These are phyloP conservation scores for Verticillium alfalfae DNA, from an alignment of 2,329 filamentous ascomycete species.

Conservation along the genomic window DNA sequence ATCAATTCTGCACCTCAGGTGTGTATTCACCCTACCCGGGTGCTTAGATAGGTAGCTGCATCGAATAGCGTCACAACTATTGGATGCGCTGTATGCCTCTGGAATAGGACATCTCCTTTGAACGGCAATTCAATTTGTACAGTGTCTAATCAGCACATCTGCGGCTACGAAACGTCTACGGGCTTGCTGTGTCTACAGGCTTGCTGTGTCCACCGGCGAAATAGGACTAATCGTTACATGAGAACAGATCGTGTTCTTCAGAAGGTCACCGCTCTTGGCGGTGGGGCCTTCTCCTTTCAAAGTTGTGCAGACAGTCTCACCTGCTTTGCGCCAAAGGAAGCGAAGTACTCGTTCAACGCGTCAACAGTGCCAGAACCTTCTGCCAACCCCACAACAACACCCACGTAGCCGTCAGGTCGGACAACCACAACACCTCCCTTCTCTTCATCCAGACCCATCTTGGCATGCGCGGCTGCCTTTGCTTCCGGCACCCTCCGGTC, in stretches of 20 bases:
- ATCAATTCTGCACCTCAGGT: no score
- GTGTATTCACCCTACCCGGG: no score
- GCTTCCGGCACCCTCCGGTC: conserved; percentile 66
- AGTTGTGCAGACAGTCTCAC: conserved; percentile 32
- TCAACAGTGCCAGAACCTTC: conserved; percentile 77
- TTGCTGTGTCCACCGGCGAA: neutral
- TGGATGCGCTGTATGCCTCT: no score
- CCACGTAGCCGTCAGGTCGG: conserved; percentile 82
- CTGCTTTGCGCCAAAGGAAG: conserved; percentile 61
- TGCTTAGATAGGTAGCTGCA: no score
- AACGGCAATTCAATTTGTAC: no score
- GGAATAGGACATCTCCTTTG: no score
- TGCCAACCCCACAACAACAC: conserved; percentile 65
- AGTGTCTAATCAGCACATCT: no score
- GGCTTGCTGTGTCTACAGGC: no score
- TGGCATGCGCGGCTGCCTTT: conserved; percentile 72
- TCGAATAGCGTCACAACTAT: no score
- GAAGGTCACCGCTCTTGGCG: neutral
- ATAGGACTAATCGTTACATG: neutral
- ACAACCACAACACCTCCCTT: conserved; percentile 77
- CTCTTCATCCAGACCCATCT: conserved; percentile 74
- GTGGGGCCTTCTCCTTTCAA: conserved; percentile 13
- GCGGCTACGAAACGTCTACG: no score
- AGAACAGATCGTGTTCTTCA: neutral
- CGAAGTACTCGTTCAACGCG: conserved; percentile 78